Conservation (phyloP, 441 rosid genomes). For the Erodium trifolium region DNA sequence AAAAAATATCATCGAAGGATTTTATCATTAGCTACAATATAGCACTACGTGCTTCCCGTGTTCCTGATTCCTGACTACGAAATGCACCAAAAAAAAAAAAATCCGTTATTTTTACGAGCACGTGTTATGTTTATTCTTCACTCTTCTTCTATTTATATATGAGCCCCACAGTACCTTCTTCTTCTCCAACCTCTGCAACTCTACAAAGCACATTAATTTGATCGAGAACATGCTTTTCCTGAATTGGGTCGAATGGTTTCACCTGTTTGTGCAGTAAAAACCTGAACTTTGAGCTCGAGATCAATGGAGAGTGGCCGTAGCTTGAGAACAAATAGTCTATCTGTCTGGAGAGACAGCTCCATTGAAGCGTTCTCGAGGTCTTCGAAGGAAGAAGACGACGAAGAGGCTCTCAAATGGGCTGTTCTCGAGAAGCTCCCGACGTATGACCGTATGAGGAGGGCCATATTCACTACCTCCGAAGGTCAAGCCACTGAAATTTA, state of each 20-base stretch:
- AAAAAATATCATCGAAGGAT: no score
- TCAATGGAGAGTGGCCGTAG: neutral
- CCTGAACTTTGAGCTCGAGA: neutral
- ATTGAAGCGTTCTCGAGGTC: neutral
- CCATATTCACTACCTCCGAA: constrained; percentile 22
- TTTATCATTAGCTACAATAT: no score
- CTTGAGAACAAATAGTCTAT: neutral
- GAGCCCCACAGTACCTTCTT: neutral
- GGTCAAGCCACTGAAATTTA: constrained; percentile 44
- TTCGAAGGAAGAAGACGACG: constrained; percentile 28
- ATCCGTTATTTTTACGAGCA: neutral
- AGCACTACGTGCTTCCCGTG: no score
- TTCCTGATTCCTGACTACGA: no score
- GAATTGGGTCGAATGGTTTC: neutral
- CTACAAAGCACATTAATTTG: neutral
- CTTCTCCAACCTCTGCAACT: neutral
- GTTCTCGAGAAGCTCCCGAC: constrained; percentile 49
- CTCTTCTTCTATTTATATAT: no score
- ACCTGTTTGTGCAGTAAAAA: neutral
- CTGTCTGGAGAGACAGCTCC: neutral
- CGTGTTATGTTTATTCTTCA: neutral
- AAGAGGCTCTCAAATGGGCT: constrained; percentile 46
- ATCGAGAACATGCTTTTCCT: neutral
- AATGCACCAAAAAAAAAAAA: no score
- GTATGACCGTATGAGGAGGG: constrained; percentile 36